Evolutionary conservation across 257 asterid genomes (phyloP).

Genomic region (Catharanthus roseus): DNA sequence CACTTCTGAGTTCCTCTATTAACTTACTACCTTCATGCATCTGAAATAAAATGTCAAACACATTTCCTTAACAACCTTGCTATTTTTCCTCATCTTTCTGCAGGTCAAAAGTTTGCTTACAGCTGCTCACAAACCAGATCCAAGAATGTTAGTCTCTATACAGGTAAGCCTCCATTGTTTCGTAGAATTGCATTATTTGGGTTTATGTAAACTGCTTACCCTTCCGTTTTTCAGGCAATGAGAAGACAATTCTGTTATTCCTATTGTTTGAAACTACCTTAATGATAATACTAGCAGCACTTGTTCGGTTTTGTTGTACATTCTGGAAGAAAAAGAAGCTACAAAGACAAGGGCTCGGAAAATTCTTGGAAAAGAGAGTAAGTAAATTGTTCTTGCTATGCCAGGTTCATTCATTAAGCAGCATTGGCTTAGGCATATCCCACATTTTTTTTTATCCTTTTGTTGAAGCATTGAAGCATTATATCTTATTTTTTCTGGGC

Average conservation of each 20-base stretch:
- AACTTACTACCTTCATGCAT: slow-evolving; percentile 9
- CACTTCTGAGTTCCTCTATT: slow-evolving; percentile 6
- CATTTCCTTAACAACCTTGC: not conserved
- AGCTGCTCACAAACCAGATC: slow-evolving; percentile 65
- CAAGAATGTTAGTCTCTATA: slow-evolving; percentile 38
- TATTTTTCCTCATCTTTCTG: slow-evolving; percentile 15
- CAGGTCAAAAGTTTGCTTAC: slow-evolving; percentile 71
- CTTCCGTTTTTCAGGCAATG: slow-evolving; percentile 46
- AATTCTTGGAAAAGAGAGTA: slow-evolving; percentile 87
- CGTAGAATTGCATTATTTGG: not conserved
- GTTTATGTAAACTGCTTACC: not conserved
- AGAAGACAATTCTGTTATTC: slow-evolving; percentile 50
- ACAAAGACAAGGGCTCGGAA: slow-evolving; percentile 55
- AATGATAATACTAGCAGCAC: slow-evolving; percentile 49
- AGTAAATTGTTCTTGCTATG: slow-evolving; percentile 18
- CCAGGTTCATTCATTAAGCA: not conserved
- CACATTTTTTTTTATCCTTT: not conserved
- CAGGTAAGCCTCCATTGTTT: slow-evolving; percentile 35
- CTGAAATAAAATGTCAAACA: not conserved
- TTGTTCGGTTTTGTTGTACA: slow-evolving; percentile 50
- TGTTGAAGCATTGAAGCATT: not conserved
- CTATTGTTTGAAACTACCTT: slow-evolving; percentile 59
- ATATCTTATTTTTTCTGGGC: not conserved
- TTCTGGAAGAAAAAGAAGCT: slow-evolving; percentile 92
- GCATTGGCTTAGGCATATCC: not conserved